Evolutionary conservation across 1,139 yeast species (phyloP).

Genomic region (Dujonia santamariae): DNA sequence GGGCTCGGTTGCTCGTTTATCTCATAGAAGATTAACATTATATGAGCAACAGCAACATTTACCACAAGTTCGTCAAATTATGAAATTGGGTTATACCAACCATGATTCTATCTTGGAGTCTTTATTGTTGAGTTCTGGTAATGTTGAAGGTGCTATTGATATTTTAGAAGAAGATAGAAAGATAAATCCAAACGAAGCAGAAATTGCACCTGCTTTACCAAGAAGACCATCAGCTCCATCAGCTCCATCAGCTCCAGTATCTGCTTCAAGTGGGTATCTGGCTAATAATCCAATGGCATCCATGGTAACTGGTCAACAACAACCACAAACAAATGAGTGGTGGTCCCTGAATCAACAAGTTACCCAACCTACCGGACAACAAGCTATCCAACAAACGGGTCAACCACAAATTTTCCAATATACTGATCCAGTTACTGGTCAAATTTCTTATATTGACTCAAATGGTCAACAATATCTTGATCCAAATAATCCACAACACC

Average conservation of each 20-base stretch:
- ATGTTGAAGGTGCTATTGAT: slow-evolving; percentile 46
- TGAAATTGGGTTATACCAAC: slow-evolving; percentile 45
- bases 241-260: too few relatives aligned
- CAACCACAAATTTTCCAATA: slow-evolving; percentile 54
- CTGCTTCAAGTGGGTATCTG: slow-evolving; percentile 12
- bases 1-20: slow-evolving; percentile 27
- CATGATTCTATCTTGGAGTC: slow-evolving; percentile 50
- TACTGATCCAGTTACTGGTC: slow-evolving; percentile 61
- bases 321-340: slow-evolving; percentile 13
- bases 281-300: slow-evolving; percentile 16
- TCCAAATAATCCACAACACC: slow-evolving; percentile 53
- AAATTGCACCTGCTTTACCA: slow-evolving; percentile 47
- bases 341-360: too few relatives aligned
- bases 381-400: slow-evolving; percentile 9
- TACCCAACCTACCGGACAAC: slow-evolving; percentile 9
- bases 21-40: slow-evolving; percentile 42
- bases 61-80: slow-evolving; percentile 35
- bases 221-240: slow-evolving; percentile 30
- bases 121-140: slow-evolving; percentile 45
- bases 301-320: slow-evolving; percentile 14
- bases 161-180: slow-evolving; percentile 40
- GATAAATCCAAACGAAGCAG: slow-evolving; percentile 34
- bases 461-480: slow-evolving; percentile 60
- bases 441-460: slow-evolving; percentile 54
- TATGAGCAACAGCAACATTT: slow-evolving; percentile 42